Percentiles rank a stretch among this genome's conserved stretches.
phyloP scores from a whole-genome alignment of 139 green algal species.

The Micromonas commoda region DNA sequence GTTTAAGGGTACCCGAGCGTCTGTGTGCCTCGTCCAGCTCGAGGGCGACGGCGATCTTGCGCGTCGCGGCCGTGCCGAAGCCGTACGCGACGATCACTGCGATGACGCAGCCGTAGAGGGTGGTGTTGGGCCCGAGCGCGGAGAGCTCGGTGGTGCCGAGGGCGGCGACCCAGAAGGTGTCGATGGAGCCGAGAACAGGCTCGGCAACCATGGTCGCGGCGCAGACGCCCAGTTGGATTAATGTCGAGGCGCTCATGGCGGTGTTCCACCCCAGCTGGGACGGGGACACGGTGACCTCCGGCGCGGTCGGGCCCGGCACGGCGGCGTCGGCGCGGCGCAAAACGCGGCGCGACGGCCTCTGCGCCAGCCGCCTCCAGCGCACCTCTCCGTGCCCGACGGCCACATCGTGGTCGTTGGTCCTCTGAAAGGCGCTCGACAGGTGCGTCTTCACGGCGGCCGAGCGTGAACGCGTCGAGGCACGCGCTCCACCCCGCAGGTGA shows the following conservation, averaged over 20 bases:
- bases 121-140: neutral
- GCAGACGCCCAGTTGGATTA: neutral
- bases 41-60: neutral
- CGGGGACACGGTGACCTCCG: too few relatives aligned
- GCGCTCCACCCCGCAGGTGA: too few relatives aligned
- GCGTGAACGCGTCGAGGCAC: too few relatives aligned
- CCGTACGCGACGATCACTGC: neutral
- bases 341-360: too few relatives aligned
- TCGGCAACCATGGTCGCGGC: neutral
- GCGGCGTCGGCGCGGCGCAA: too few relatives aligned
- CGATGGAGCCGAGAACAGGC: neutral
- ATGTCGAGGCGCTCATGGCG: neutral
- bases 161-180: neutral
- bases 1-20: too few relatives aligned
- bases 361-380: too few relatives aligned
- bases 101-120: neutral
- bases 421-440: too few relatives aligned
- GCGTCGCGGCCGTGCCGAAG: neutral
- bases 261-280: neutral
- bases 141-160: neutral
- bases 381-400: too few relatives aligned
- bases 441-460: too few relatives aligned
- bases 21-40: neutral
- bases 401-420: too few relatives aligned
- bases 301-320: too few relatives aligned